Base-by-base conservation (phyloP, 2,329 filamentous ascomycete genomes). In the Alternaria gansuensis region DNA sequence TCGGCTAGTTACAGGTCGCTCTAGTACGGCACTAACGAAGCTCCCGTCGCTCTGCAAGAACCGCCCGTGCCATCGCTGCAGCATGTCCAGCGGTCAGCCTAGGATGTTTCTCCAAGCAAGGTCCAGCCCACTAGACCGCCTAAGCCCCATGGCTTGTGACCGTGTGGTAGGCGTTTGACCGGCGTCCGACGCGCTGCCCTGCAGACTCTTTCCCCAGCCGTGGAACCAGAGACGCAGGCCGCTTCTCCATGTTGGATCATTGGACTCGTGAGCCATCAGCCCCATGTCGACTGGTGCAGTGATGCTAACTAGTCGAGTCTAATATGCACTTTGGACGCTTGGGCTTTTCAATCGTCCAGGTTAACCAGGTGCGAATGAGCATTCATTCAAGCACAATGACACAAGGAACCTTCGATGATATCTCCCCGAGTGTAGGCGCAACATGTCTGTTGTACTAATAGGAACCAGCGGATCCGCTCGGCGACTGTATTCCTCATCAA, bases 311-410 rank as follows among this genome's bases (percentile, higher is more conserved):
- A 75, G 72, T 61, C 50, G 52, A 65, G 53, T 64, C 69, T 67
- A 74, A 72, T 64, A 57, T 72, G 74, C 73, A 70, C 68, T 63
- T 73, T 71, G 56, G 66, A 69, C 71, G 65, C 71, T 75, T 74
- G 70, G 72, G 67, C 65, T 54, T 62, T 67, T 67, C 68, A 65
- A 49, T 74, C 59, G 66, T 71, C 70, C 57, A 70, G 66, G 69
- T 74, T 72, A 68, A 71, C 69, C 64, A 65, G 64, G 61, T 69
- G 64, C 49, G 62, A 63, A 65, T 71, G 65, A 65, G 60, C 68
- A 63, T 67, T 67, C 63, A 60, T 56, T 69, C 63, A 54, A 69
- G 67, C 61, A 69, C 68, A 64, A 73, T 74, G 72, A 72, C 69
- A 70, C 71, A 72, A 68, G 66, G 57, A 59, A 66, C 66, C 60